A percentile compares a stretch with the other conserved stretches of the same genome.
Evolutionary conservation across 2,329 filamentous ascomycete genomes (phyloP).

Genomic region (Aspergillus vadensis): DNA sequence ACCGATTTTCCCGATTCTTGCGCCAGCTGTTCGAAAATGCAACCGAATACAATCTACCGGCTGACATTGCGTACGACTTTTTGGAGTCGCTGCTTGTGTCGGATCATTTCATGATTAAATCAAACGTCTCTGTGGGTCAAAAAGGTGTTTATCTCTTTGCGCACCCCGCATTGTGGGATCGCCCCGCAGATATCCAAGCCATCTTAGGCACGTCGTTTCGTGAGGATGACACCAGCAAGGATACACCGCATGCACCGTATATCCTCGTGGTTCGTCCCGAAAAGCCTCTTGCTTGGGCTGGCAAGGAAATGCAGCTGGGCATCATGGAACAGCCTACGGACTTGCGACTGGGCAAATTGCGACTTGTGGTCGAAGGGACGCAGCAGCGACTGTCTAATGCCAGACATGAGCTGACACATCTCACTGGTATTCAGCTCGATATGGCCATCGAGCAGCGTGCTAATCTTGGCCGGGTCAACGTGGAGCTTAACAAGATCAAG

Average conservation of each 20-base stretch:
- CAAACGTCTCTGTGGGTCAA: slow-evolving; percentile 64
- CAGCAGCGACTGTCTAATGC: slow-evolving; percentile 76
- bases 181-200: slow-evolving; percentile 78
- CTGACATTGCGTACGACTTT: slow-evolving; percentile 71
- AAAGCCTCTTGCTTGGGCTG: slow-evolving; percentile 76
- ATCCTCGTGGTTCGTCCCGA: slow-evolving; percentile 84
- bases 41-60: slow-evolving; percentile 84
- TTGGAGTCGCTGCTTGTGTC: slow-evolving; percentile 78
- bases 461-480: slow-evolving; percentile 88
- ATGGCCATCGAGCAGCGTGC: slow-evolving; percentile 89
- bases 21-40: slow-evolving; percentile 95
- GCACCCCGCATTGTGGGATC: slow-evolving; percentile 73
- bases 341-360: slow-evolving; percentile 80
- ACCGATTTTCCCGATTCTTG: slow-evolving; percentile 88
- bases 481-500: slow-evolving; percentile 88
- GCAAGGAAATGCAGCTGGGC: slow-evolving; percentile 69
- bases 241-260: slow-evolving; percentile 74
- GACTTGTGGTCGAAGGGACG: slow-evolving; percentile 85
- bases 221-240: slow-evolving; percentile 68
- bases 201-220: slow-evolving; percentile 81
- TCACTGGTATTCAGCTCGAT: slow-evolving; percentile 81
- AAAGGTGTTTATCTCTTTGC: slow-evolving; percentile 82
- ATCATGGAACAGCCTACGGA: slow-evolving; percentile 80
- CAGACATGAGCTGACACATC: slow-evolving; percentile 73
- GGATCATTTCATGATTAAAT: slow-evolving; percentile 85